Conservation (phyloP, 1,284 basidiomycete genomes). For the Mixia osmundae region DNA sequence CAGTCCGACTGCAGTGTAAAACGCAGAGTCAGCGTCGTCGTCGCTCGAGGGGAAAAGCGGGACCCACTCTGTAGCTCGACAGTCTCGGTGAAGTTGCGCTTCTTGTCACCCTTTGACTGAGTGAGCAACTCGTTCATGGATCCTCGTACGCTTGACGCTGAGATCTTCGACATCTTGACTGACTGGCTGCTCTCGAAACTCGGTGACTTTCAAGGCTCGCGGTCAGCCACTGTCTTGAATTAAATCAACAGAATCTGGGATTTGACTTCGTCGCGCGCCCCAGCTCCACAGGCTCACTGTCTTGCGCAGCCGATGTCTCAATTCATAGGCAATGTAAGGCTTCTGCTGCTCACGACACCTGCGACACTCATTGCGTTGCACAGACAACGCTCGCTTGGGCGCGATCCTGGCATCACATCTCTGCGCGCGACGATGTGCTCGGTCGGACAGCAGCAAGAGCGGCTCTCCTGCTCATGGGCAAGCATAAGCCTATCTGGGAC, state of each 20-base stretch:
- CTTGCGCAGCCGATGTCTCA: no score
- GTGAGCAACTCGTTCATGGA: conserved; percentile 68
- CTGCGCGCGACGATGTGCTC: conserved; percentile 66
- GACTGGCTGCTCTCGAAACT: no score
- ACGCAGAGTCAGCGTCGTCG: not conserved
- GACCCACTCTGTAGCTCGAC: conserved; percentile 17
- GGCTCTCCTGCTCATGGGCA: conserved; percentile 90
- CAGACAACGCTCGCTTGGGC: conserved; percentile 84
- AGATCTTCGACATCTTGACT: no score
- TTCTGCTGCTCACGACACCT: not conserved
- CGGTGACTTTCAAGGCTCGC: no score
- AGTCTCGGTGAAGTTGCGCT: conserved; percentile 73
- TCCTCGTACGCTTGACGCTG: conserved; percentile 89
- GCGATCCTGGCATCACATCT: conserved; percentile 85
- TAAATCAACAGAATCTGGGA: no score
- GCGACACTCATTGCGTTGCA: not conserved
- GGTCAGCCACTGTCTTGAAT: no score
- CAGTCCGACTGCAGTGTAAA: conserved; percentile 81
- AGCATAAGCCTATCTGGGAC: conserved; percentile 95
- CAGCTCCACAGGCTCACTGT: no score
- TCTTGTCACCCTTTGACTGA: conserved; percentile 57
- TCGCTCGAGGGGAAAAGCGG: not conserved
- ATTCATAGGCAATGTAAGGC: conserved; percentile 5
- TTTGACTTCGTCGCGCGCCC: no score
- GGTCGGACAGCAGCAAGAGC: conserved; percentile 85